These are phyloP conservation scores for Hamamelis virginiana DNA, from an alignment of 164 flowering plant species.

Conservation along the genomic window DNA sequence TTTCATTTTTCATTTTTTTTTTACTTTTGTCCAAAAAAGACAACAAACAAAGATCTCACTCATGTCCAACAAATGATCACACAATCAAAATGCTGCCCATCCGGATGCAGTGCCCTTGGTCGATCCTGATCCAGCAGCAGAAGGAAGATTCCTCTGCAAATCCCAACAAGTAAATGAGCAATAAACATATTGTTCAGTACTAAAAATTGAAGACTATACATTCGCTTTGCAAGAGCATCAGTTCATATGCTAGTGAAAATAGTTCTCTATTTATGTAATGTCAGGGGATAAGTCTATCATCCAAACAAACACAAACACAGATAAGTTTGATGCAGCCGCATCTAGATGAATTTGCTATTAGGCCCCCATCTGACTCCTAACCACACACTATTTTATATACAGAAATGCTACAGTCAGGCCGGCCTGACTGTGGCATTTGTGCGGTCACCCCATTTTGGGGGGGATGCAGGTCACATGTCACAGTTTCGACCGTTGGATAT, in stretches of 20 bases:
- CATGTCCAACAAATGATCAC: slow-evolving; percentile 23
- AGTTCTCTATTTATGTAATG: not conserved
- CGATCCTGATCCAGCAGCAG: slow-evolving; percentile 56
- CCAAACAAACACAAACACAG: not conserved
- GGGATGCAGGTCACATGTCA: too few species aligned
- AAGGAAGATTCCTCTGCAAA: slow-evolving; percentile 82
- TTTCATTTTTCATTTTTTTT: not conserved
- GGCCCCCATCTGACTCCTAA: too few species aligned
- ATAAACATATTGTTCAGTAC: not conserved
- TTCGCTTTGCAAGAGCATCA: not conserved
- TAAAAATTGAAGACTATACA: not conserved
- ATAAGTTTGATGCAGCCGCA: too few species aligned
- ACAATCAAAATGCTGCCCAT: slow-evolving; percentile 91
- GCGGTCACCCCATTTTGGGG: too few species aligned
- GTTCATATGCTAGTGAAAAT: not conserved
- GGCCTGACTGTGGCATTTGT: too few species aligned
- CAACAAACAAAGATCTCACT: slow-evolving; percentile 19
- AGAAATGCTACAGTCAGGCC: too few species aligned
- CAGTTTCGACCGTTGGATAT: too few species aligned
- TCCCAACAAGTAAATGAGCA: slow-evolving; percentile 12
- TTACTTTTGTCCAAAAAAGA: slow-evolving; percentile 1
- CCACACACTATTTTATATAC: too few species aligned
- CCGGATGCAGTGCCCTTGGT: slow-evolving; percentile 68
- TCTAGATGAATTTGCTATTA: too few species aligned
- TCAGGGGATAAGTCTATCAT: not conserved